Base-by-base conservation (phyloP, 257 asterid species). In the Ligustrum vulgare region DNA sequence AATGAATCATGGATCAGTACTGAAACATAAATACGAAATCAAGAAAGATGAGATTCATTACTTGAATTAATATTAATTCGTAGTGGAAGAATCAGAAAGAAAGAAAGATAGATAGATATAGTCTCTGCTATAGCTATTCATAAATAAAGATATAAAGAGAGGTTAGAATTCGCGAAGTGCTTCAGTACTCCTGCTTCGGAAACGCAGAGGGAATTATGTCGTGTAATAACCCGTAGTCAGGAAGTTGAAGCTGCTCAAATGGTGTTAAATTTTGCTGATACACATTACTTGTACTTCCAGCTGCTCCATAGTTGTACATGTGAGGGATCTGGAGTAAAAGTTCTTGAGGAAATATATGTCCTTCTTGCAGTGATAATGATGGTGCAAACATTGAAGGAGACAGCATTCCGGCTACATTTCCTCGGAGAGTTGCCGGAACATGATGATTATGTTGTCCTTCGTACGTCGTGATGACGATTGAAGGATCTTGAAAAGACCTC, bases 371-470 rank as follows among this genome's bases (percentile, higher is more conserved):
- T 10, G 70, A 9, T 3, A 70, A 11, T 23, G 67, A 78, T 70
- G 70, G 75, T 15, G 71, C 41, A 13, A 76, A 47, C 84, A 79
- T 69, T 15, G 83, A 65, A 16, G 79, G 78, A 60, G 75, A 35
- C 8, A 84, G 60, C 35, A 84, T 77, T 49, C 81, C 83, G 54
- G 73, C 80, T 34, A 72, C 81, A 47, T 67, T 77, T 2, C 90
- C 88, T 0, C 90, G 85, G 73, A 86, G 90, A 69, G 64, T 82
- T 0, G 81, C 72, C 18, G 90, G 90, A 0, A 86, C 71, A 34
- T 86, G 87, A 89, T 89, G 94, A 85, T 84, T 87, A 82, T 89
- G 94, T 77, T 86, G 88, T 31, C 94, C 94, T 69, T 89, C 92
- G 47, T 89, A 89, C 1, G 94, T 89, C 2, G 94, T 89, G 73